Conservation (phyloP, 768 basidiomycete species). For the Agaricus blazei region DNA sequence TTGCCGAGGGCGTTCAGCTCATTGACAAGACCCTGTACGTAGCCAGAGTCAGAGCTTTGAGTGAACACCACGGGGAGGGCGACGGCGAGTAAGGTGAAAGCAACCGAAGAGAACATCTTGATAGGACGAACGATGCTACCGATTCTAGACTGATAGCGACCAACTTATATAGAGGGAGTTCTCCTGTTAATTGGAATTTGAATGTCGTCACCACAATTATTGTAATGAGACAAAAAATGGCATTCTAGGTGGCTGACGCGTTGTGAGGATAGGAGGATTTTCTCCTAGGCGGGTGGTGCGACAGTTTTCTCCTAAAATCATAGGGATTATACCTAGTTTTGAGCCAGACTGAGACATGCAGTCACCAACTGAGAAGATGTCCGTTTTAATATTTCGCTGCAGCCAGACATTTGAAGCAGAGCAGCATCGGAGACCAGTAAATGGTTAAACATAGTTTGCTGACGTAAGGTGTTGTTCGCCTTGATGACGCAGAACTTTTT, state of each 20-base stretch:
- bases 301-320: neutral
- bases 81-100: slow-evolving; percentile 13
- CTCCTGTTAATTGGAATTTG: neutral
- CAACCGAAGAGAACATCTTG: slow-evolving; percentile 11
- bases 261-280: neutral
- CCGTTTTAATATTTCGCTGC: too few species aligned
- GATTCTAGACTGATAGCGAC: neutral
- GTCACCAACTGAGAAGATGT: too few species aligned
- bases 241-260: neutral
- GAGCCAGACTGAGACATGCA: neutral
- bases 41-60: slow-evolving; percentile 13
- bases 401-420: too few species aligned
- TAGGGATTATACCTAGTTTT: neutral
- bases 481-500: slow-evolving; percentile 7
- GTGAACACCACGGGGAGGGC: slow-evolving; percentile 12
- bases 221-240: neutral
- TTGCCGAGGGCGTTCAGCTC: slow-evolving; percentile 36
- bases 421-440: too few species aligned
- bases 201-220: neutral
- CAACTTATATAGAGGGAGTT: slow-evolving; percentile 1
- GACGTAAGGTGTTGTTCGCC: neutral
- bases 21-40: slow-evolving; percentile 26
- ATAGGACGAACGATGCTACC: neutral
- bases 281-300: neutral
- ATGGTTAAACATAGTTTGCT: neutral